Percentiles rank a stretch among this genome's conserved stretches.
phyloP scores from a whole-genome alignment of 2,329 filamentous ascomycete genomes.

The Byssoonygena ceratinophila region DNA sequence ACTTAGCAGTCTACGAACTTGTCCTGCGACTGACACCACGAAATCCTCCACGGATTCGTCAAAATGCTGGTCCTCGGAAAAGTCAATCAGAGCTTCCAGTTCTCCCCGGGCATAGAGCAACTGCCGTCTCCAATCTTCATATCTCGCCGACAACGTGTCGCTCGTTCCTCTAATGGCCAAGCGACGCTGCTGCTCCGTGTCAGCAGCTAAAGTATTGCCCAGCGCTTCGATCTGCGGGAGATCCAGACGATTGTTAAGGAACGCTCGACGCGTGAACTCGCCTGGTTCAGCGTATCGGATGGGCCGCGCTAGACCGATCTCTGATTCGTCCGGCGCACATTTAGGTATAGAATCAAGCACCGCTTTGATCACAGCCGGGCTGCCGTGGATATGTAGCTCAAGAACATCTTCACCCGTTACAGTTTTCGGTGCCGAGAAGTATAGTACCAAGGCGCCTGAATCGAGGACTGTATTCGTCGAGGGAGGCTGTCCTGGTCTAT shows the following conservation, averaged over 20 bases:
- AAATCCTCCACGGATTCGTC: constrained; percentile 72
- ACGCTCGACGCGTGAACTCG: constrained; percentile 88
- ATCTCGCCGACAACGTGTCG: constrained; percentile 58
- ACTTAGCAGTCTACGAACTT: constrained; percentile 51
- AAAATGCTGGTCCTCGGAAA: constrained; percentile 94
- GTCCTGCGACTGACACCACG: constrained; percentile 55
- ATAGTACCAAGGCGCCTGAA: constrained; percentile 66
- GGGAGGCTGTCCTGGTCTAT: constrained; percentile 43
- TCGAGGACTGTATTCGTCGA: constrained; percentile 49
- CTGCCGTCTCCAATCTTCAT: constrained; percentile 69
- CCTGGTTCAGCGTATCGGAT: constrained; percentile 88
- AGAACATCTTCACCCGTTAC: constrained; percentile 88
- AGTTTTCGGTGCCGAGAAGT: constrained; percentile 69
- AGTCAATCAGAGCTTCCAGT: constrained; percentile 91
- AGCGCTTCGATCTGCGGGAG: constrained; percentile 68
- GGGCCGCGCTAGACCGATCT: background rate
- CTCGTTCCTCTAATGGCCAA: constrained; percentile 71
- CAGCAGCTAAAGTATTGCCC: constrained; percentile 49
- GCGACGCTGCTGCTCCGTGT: constrained; percentile 87
- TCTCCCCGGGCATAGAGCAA: constrained; percentile 76
- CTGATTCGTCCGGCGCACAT: constrained; percentile 19
- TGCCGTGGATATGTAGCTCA: constrained; percentile 90
- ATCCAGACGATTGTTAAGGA: constrained; percentile 74
- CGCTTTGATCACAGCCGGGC: constrained; percentile 75
- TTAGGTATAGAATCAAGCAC: constrained; percentile 65